These are phyloP conservation scores for Penicillium longicatenatum DNA, from an alignment of 495 filamentous ascomycete genomes.

Conservation along the genomic window DNA sequence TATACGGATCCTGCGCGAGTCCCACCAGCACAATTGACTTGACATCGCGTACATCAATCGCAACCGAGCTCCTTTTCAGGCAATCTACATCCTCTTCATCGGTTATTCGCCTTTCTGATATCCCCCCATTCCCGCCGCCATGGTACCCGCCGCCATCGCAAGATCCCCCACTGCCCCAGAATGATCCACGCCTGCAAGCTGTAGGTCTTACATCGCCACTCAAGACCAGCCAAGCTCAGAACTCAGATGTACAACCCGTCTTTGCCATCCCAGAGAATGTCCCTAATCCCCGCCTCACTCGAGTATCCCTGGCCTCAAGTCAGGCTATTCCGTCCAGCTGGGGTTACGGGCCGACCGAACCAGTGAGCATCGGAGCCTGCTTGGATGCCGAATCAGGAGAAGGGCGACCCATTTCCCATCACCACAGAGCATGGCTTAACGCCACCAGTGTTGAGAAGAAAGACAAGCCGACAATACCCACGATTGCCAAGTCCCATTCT, in stretches of 20 bases:
- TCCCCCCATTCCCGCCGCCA: not conserved
- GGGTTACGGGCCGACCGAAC: not conserved
- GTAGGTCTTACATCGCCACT: not conserved
- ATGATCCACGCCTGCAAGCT: not conserved
- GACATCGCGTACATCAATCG: not conserved
- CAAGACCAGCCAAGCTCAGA: not conserved
- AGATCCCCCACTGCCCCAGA: not conserved
- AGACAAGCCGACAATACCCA: not conserved
- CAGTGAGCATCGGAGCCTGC: too few relatives aligned
- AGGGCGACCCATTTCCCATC: not conserved
- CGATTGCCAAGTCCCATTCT: not conserved
- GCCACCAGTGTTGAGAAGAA: not conserved
- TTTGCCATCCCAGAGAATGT: not conserved
- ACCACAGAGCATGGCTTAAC: not conserved
- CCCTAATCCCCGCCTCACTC: not conserved
- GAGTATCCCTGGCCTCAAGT: not conserved
- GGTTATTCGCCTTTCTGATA: not conserved
- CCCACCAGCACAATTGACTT: not conserved
- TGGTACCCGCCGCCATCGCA: not conserved
- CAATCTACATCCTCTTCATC: not conserved
- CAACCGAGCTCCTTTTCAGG: not conserved
- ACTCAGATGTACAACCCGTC: not conserved
- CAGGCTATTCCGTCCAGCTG: not conserved
- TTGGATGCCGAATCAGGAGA: too few relatives aligned
- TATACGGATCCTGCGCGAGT: not conserved